phyloP scores from a whole-genome alignment of 164 flowering plant genomes.

The Taxillus chinensis region DNA sequence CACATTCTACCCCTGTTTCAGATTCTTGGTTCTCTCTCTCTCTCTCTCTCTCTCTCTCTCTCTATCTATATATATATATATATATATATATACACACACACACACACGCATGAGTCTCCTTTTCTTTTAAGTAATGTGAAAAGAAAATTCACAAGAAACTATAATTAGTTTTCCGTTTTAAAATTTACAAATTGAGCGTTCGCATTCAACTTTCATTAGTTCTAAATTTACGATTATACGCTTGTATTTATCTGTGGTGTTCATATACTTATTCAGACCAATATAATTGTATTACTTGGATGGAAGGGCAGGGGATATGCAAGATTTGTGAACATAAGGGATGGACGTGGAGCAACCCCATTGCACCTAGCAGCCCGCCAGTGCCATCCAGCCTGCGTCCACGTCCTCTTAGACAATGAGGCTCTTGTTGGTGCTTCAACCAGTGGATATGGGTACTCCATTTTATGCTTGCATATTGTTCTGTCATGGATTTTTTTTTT shows the following conservation, averaged over 20 bases:
- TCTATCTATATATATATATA: no score
- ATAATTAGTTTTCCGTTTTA: no score
- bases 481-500: not conserved
- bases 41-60: conserved; percentile 5
- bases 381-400: conserved; percentile 27
- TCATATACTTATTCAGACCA: no score
- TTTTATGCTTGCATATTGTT: no score
- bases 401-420: conserved; percentile 29
- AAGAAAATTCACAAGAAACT: no score
- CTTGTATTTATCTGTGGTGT: no score
- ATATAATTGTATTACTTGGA: not conserved
- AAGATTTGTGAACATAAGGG: conserved; percentile 46
- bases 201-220: no score
- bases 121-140: no score
- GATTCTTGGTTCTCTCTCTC: conserved; percentile 25
- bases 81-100: no score
- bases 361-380: conserved; percentile 46
- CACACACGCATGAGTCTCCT: not conserved
- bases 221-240: no score
- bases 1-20: conserved; percentile 26
- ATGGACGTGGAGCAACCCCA: conserved; percentile 39
- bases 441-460: conserved; percentile 35
- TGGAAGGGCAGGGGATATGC: conserved; percentile 39
- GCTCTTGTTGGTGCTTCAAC: conserved; percentile 47
- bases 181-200: no score